Evolutionary conservation across 257 asterid species (phyloP), one percentile per base, ranked within the genome.

Genomic region (Lavandula angustifolia): DNA sequence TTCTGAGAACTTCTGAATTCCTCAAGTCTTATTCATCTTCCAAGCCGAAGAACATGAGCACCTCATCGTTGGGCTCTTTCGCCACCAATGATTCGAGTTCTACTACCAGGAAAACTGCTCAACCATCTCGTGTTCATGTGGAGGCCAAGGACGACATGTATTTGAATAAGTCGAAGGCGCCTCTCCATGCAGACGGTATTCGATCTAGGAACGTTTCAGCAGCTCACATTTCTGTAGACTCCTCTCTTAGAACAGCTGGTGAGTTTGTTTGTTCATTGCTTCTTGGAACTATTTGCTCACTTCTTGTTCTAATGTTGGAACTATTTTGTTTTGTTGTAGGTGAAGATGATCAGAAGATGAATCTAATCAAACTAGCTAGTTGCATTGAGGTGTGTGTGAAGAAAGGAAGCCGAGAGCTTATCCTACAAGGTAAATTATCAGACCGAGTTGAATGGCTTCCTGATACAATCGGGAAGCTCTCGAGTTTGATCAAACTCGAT

Each of bases 361-460:
- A 89, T 72, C 71, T 91, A 46, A 83, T 91, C 47, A 84, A 84
- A 72, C 80, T 91, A 7, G 96, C 96, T 16, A 76, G 92, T 68
- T 70, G 82, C 42, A 84, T 88, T 37, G 94, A 91, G 64, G 87
- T 85, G 58, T 78, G 86, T 1, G 85, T 85, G 0, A 91, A 85
- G 84, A 88, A 80, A 66, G 95, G 85, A 76, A 70, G 76, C 31
- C 65, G 62, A 50, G 98, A 88, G 61, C 85, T 91, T 3, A 64
- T 70, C 66, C 89, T 91, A 22, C 78, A 57, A 60, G 83, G 75
- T n/a, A 88, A 76, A 67, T 76, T 91, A 74, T 64, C 78, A 3
- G 95, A 91, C 43, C 96, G 84, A 71, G 76, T 91, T 3, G 96
- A 88, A 29, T 86, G 95, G 95, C 78, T 91, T 61, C 98, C 98